Base-by-base conservation (phyloP, 2,329 filamentous ascomycete genomes). In the Scedosporium apiospermum region DNA sequence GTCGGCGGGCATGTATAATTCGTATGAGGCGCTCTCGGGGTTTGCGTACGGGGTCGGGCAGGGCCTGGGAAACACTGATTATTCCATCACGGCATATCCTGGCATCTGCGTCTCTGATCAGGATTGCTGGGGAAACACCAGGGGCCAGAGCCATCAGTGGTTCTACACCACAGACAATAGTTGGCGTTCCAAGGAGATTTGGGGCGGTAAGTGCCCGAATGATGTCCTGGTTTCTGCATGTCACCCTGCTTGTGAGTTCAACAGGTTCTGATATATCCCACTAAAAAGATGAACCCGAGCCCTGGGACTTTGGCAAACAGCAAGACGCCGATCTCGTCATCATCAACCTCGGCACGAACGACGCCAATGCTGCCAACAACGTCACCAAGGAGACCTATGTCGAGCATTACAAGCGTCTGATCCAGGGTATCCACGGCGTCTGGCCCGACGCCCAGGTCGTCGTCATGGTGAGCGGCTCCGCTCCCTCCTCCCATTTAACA, bases 1-100 rank as follows among this genome's bases (percentile, higher is more conserved):
- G 3, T 79, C 79, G 0, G 72, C 81, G 1, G 83, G 84, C 9
- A 80, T 83, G 72, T 85, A 81, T 65, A 79, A 77, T n/a, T 81
- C 80, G 2, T 83, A 84, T 62, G 84, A 87, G 70, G 79, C 80
- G 0, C 69, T 87, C 3, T 81, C 80, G 0, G 80, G 80, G 21
- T 87, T 81, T 69, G 77, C 79, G 1, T 86, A 82, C 70, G 78
- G 79, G 16, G 77, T 85, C 16, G 80, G 77, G 1, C 80, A 79
- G 4, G 84, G 84, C 0, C 70, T 87, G 1, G 84, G 84, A 2
- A 77, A 83, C 51, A 81, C 80, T 2, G 84, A 87, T 66, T 85
- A 82, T 67, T 78, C 77, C 18, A 77, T 87, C 51, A 84, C 81
- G 0, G 81, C 80, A 0, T 84, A 83, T 63, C 82, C 83, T 0